Evolutionary conservation across 768 basidiomycete genomes (phyloP), one percentile per base, ranked within the genome.

Genomic region (Pleurotus platypus): DNA sequence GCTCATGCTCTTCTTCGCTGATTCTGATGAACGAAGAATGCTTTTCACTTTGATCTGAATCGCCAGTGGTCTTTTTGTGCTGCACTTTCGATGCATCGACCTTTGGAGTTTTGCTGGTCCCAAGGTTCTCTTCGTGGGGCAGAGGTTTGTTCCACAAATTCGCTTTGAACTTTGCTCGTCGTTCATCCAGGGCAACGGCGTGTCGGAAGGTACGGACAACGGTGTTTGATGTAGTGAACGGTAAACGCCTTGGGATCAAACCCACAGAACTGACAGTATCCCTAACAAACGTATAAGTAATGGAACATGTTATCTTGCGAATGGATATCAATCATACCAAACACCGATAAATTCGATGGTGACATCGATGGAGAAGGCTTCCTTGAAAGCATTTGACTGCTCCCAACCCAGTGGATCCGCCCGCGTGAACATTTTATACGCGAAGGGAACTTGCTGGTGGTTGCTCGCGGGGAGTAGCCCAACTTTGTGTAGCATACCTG

Each of bases 291-390:
- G 3, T 26, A 20, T 49, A 11, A 35, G 9, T 49, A 27, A 49
- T 15, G 47, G 53, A 16, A 48, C 16, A 37, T 30, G 1, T 30
- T 30, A 30, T 35, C 30, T 35, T 35, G 30, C 30, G 9, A 9
- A 35, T 35, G 30, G 1, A 35, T 11, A 3, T 35, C 30, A 35
- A 35, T 43, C 75, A 12, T 57, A 82, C 82, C 78, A 83, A 12
- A 85, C 79, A 1, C 83, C 84, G 12, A 87, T 58, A 56, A 86
- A 85, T 16, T 85, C 80, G 26, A 86, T 80, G 1, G 75, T 62
- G 2, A 85, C 81, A 27, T 80, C 71, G 9, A 78, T 72, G 2
- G 76, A 80, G 61, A 86, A 84, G 0, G 81, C 74, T 27, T 73
- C 72, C 67, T 83, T 85, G 74, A 86, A 86, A 4, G 75, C 75